Base-by-base conservation (phyloP, 2,329 filamentous ascomycete species). In the Apiospora rasikravindrae region DNA sequence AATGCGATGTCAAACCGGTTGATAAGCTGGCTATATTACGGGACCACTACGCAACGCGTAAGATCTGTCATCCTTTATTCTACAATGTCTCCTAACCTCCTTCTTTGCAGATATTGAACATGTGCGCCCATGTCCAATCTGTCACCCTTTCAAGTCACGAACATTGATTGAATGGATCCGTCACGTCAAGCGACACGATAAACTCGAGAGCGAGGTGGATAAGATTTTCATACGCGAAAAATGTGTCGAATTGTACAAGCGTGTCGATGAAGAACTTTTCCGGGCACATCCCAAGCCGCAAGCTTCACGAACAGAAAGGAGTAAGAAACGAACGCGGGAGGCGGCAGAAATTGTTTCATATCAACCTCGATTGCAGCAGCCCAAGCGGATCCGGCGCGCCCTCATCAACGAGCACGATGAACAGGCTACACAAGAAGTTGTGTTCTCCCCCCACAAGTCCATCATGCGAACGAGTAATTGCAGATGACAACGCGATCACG, bases 21-120 rank as follows among this genome's bases (percentile, higher is more conserved):
- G 45, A 47, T 47, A 47, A 47, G 45, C 45, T 47, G 45, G 45
- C 45, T 47, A 47, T 47, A 47, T 47, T 49, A 22, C 49, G 49
- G n/a, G 49, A 51, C n/a, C 49, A 51, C 49, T 51, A 26, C n/a
- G 49, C n/a, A 51, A 51, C 49, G n/a, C 49, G n/a, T 51, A 51
- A n/a, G 49, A 49, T 49, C 16, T 19, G 16, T 49, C 45, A n/a
- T 49, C 45, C 45, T 49, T 49, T 49, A 49, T 51, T 51, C 24
- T 51, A 19, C 45, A n/a, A 51, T 7, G 13, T n/a, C 49, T 51
- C 49, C 49, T 51, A 26, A 51, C 22, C n/a, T 51, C 10, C n/a
- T 51, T 51, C 10, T 26, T 26, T 51, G n/a, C 49, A 51, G 49
- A 51, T 11, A 51, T 51, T n/a, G n/a, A 51, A 51, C n/a, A 51